Percentiles rank a stretch among this genome's conserved stretches.
These are phyloP conservation scores for Striga asiatica DNA, from an alignment of 257 asterid species.

Conservation along the genomic window DNA sequence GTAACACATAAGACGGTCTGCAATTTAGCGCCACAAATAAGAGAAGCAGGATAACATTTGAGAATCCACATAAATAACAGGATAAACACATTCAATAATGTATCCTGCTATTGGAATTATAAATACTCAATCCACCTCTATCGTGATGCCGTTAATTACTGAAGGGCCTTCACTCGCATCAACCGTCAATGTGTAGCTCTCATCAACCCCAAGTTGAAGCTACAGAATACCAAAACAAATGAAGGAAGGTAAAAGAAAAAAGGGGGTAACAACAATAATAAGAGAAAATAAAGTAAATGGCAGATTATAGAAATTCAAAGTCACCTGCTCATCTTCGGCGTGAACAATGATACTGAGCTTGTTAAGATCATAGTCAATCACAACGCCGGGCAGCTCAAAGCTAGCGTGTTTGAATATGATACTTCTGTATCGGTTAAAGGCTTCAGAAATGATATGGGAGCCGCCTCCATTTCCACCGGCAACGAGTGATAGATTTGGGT, in stretches of 20 bases:
- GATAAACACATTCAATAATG: background rate
- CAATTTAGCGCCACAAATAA: background rate
- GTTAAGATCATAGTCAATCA: slow-evolving; percentile 36
- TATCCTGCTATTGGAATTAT: background rate
- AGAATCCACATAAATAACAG: background rate
- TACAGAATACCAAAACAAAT: slow-evolving; percentile 17
- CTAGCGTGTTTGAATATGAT: slow-evolving; percentile 42
- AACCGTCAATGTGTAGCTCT: slow-evolving; percentile 74
- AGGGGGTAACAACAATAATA: background rate
- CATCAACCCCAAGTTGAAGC: slow-evolving; percentile 88
- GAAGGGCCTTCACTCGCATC: slow-evolving; percentile 43
- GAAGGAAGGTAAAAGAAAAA: background rate
- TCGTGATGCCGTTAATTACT: slow-evolving; percentile 45
- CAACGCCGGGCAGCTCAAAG: slow-evolving; percentile 21
- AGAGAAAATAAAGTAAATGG: background rate
- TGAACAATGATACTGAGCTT: slow-evolving; percentile 42
- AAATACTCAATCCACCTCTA: slow-evolving; percentile 46
- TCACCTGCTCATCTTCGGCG: slow-evolving; percentile 61
- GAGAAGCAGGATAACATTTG: background rate
- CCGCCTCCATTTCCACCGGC: slow-evolving; percentile 41
- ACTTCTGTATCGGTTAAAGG: slow-evolving; percentile 55
- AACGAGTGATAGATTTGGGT: slow-evolving; percentile 52
- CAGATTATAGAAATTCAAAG: background rate
- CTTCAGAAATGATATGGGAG: slow-evolving; percentile 42
- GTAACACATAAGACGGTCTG: background rate